Conservation (phyloP, 2,329 filamentous ascomycete genomes). For the Monilinia polystroma region DNA sequence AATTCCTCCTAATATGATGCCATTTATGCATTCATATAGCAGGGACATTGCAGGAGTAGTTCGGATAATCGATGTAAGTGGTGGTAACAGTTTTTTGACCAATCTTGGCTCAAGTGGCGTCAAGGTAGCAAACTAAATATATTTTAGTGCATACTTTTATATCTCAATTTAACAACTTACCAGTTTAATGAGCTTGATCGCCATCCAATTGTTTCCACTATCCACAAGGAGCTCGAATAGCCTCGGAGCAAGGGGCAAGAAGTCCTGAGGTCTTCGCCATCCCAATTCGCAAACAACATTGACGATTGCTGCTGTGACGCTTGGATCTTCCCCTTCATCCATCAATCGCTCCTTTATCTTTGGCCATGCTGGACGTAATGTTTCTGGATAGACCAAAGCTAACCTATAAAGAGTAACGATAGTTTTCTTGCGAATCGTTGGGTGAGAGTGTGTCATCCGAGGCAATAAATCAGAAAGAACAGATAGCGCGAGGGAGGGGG, state of each 20-base stretch:
- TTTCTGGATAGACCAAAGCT: constrained; percentile 94
- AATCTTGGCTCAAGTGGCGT: constrained; percentile 90
- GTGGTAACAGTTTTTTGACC: constrained; percentile 86
- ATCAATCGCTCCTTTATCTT: constrained; percentile 94
- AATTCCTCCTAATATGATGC: constrained; percentile 95
- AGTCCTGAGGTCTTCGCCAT: constrained; percentile 91
- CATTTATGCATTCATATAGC: constrained; percentile 96
- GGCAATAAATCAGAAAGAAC: constrained; percentile 84
- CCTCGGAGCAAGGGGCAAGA: constrained; percentile 84
- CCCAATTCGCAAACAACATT: constrained; percentile 97
- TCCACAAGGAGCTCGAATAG: constrained; percentile 91
- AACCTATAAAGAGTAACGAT: constrained; percentile 91
- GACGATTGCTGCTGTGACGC: constrained; percentile 91
- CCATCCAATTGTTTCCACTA: constrained; percentile 98
- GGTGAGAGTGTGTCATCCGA: constrained; percentile 79
- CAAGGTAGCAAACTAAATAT: constrained; percentile 79
- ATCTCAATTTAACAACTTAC: constrained; percentile 49
- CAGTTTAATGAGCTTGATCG: constrained; percentile 97
- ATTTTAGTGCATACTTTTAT: constrained; percentile 63
- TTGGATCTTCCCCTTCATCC: constrained; percentile 85
- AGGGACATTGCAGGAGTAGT: constrained; percentile 98
- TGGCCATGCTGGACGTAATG: constrained; percentile 87
- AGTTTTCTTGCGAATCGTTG: constrained; percentile 90
- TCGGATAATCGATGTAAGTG: constrained; percentile 87
- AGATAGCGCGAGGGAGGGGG: constrained; percentile 85